Evolutionary conservation across 441 rosid species (phyloP), one percentile per base, ranked within the genome.

Genomic region (Populus tomentosa): DNA sequence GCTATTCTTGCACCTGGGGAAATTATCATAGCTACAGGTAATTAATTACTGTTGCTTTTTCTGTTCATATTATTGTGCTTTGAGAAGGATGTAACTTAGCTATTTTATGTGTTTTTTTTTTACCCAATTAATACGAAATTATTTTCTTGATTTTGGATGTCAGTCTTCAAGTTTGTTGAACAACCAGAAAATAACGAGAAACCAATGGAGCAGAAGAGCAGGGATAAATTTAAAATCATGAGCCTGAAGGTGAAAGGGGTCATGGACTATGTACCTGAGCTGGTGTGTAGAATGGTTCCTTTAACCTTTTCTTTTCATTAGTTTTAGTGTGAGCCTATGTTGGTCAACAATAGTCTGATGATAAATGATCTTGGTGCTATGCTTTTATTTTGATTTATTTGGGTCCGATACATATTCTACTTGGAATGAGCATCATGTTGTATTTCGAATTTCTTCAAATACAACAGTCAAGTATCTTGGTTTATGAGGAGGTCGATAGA

Each of bases 121-220:
- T 1, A 13, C 16, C 64, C n/a, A 5, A 59, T 75, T 62, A 70
- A 74, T 30, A 73, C 26, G 28, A 62, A 32, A 67, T 59, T 67
- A 13, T 66, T 26, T 56, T 68, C 38, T 81, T 77, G 70, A 62
- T 78, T 69, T 16, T 78, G 78, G 75, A 68, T 87, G 69, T 6
- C 84, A 91, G 96, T 91, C 7, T 91, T 90, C 87, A 91, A 91
- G 83, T 91, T 91, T 80, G 94, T 91, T 76, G 96, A 91, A 84
- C 90, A 72, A 20, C 94, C 92, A 7, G 96, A 91, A 83, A 91
- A 84, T 56, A 86, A 88, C 69, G 94, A 87, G 84, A 89, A 85
- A 73, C 88, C 91, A 35, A 73, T 80, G 46, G 90, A 81, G 30
- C 91, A 87, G 83, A 90, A 85, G 81, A 86, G 88, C 88, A 84